phyloP scores from a whole-genome alignment of 2,329 filamentous ascomycete species.

The Nemania abortiva region DNA sequence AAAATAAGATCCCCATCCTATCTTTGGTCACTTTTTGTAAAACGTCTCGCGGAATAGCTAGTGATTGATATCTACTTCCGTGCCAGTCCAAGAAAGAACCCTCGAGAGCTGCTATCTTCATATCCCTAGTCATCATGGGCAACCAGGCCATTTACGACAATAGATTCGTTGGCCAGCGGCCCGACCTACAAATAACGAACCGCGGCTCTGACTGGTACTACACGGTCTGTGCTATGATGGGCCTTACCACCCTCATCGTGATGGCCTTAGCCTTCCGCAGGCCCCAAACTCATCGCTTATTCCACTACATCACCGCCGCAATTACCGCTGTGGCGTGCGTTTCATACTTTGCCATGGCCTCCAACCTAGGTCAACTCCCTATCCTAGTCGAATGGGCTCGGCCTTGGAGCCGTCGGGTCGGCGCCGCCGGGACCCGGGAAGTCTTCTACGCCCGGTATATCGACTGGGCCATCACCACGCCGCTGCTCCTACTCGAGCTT shows the following conservation, averaged over 20 bases:
- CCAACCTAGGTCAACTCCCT: conserved; percentile 72
- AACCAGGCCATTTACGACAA: conserved; percentile 63
- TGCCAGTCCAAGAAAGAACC: not conserved
- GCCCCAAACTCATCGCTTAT: conserved; percentile 67
- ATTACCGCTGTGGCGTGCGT: conserved; percentile 71
- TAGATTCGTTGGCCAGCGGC: conserved; percentile 60
- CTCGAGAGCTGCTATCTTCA: not conserved
- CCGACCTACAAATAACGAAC: conserved; percentile 69
- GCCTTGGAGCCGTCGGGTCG: conserved; percentile 56
- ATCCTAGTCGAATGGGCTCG: conserved; percentile 70
- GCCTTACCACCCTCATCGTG: conserved; percentile 64
- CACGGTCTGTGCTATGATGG: conserved; percentile 71
- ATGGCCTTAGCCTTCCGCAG: conserved; percentile 65
- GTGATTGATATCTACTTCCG: not conserved
- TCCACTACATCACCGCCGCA: conserved; percentile 72
- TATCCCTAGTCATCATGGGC: conserved; percentile 35
- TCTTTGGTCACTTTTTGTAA: not conserved
- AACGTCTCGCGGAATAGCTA: not conserved
- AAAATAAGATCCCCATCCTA: not conserved
- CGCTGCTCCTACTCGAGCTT: conserved; percentile 71
- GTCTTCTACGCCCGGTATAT: conserved; percentile 77
- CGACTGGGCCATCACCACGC: conserved; percentile 73
- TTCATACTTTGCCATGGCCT: conserved; percentile 76
- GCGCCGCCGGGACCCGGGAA: conserved; percentile 66
- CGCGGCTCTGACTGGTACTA: conserved; percentile 74